Conservation (phyloP, 2,329 filamentous ascomycete species). For the Talaromyces islandicus region DNA sequence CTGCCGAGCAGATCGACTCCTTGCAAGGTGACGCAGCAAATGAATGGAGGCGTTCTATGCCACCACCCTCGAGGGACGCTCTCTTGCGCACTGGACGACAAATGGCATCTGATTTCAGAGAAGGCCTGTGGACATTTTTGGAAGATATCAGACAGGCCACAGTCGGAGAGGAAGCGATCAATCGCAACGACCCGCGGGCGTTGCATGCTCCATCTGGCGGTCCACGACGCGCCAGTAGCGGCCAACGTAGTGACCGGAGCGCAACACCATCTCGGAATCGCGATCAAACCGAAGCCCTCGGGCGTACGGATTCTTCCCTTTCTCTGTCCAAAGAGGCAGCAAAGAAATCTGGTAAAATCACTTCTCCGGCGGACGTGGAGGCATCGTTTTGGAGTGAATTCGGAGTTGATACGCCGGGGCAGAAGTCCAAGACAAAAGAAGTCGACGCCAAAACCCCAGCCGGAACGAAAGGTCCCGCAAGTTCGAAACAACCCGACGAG, state of each 20-base stretch:
- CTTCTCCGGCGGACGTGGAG: slow-evolving; percentile 37
- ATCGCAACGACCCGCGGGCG: slow-evolving; percentile 43
- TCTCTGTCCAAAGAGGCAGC: slow-evolving; percentile 21
- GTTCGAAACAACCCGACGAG: slow-evolving; percentile 36
- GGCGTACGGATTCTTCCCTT: slow-evolving; percentile 25
- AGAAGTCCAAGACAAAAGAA: slow-evolving; percentile 28
- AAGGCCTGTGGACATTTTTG: slow-evolving; percentile 88
- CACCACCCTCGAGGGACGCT: slow-evolving; percentile 43
- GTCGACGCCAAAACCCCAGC: slow-evolving; percentile 22
- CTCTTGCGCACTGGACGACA: slow-evolving; percentile 60
- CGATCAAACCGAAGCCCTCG: slow-evolving; percentile 23
- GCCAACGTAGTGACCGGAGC: slow-evolving; percentile 25
- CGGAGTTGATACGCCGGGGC: slow-evolving; percentile 43
- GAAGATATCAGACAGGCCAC: slow-evolving; percentile 94
- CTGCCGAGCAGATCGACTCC: slow-evolving; percentile 16
- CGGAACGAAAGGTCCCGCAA: slow-evolving; percentile 31
- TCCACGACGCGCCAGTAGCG: slow-evolving; percentile 14
- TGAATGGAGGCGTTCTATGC: slow-evolving; percentile 38
- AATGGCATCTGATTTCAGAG: slow-evolving; percentile 81
- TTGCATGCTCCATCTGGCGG: slow-evolving; percentile 23
- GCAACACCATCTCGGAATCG: slow-evolving; percentile 24
- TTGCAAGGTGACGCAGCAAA: slow-evolving; percentile 29
- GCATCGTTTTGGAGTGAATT: slow-evolving; percentile 47
- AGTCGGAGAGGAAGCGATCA: slow-evolving; percentile 84
- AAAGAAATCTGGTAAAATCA: slow-evolving; percentile 36